These are phyloP conservation scores for Perilla frutescens DNA, from an alignment of 257 asterid species.

Conservation along the genomic window DNA sequence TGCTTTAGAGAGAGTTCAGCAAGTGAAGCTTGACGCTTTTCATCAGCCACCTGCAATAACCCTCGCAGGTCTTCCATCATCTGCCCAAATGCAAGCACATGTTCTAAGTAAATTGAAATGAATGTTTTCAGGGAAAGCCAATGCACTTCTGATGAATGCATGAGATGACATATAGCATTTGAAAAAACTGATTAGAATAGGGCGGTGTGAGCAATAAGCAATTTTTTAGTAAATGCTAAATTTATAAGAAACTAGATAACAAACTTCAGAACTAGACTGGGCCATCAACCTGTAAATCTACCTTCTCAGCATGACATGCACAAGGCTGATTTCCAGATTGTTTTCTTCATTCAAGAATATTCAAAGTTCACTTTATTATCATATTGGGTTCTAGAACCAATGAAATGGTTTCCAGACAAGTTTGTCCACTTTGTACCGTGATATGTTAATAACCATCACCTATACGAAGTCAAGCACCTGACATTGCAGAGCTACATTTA, in stretches of 20 bases:
- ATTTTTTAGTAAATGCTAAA: slow-evolving; percentile 14
- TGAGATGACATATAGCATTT: background rate
- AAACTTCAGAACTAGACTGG: slow-evolving; percentile 10
- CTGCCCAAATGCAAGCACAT: slow-evolving; percentile 49
- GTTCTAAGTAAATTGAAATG: slow-evolving; percentile 10
- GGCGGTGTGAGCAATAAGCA: slow-evolving; percentile 1
- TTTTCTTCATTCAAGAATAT: background rate
- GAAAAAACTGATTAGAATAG: slow-evolving; percentile 1
- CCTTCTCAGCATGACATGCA: background rate
- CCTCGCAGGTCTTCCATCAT: slow-evolving; percentile 75
- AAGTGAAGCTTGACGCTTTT: slow-evolving; percentile 72
- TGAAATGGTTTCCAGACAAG: slow-evolving; percentile 7
- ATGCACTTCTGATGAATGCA: slow-evolving; percentile 27
- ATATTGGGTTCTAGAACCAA: slow-evolving; percentile 1
- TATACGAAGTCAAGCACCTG: slow-evolving; percentile 6
- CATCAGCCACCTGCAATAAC: slow-evolving; percentile 79
- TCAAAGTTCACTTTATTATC: background rate
- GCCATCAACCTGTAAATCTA: background rate
- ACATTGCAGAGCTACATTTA: slow-evolving; percentile 1
- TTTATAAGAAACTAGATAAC: background rate
- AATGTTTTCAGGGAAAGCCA: slow-evolving; percentile 19
- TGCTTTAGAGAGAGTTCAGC: slow-evolving; percentile 82
- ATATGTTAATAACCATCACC: background rate
- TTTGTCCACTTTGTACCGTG: slow-evolving; percentile 2
- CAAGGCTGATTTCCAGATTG: slow-evolving; percentile 17